These are phyloP conservation scores for Lentinula detonsa DNA, from an alignment of 768 basidiomycete genomes.

Conservation along the genomic window DNA sequence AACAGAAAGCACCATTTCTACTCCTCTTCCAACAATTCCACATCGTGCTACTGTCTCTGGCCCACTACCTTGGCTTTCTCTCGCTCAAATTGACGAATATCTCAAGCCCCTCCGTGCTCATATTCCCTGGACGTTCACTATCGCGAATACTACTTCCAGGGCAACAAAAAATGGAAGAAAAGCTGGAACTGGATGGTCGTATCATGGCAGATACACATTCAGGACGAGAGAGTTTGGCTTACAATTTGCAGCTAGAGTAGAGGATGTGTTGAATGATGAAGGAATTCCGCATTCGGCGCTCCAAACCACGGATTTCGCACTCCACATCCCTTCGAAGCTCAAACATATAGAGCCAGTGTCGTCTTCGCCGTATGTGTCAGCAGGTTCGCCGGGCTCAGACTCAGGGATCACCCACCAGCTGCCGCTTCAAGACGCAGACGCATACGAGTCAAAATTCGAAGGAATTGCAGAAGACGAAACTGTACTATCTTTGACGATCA, in stretches of 20 bases:
- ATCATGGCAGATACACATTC: background rate
- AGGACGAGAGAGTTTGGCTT: background rate
- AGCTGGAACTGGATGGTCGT: background rate
- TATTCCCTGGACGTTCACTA: slow-evolving; percentile 2
- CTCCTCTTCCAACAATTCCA: background rate
- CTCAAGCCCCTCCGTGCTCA: background rate
- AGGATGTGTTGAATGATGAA: background rate
- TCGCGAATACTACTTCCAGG: background rate
- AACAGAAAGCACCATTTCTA: background rate
- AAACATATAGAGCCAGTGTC: background rate
- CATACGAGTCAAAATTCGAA: background rate
- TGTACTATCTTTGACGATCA: background rate
- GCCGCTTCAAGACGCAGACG: background rate
- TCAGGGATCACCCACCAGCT: background rate
- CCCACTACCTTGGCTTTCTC: background rate
- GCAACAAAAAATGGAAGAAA: background rate
- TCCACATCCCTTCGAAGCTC: background rate
- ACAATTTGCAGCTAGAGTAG: background rate
- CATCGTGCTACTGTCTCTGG: background rate
- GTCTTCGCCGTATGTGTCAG: no score
- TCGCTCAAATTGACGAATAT: background rate
- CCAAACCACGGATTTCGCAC: background rate
- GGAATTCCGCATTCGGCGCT: background rate
- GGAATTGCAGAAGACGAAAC: background rate
- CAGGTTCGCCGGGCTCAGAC: background rate